Evolutionary conservation across 2,329 filamentous ascomycete genomes (phyloP).

Genomic region (Epichloe gansuensis): DNA sequence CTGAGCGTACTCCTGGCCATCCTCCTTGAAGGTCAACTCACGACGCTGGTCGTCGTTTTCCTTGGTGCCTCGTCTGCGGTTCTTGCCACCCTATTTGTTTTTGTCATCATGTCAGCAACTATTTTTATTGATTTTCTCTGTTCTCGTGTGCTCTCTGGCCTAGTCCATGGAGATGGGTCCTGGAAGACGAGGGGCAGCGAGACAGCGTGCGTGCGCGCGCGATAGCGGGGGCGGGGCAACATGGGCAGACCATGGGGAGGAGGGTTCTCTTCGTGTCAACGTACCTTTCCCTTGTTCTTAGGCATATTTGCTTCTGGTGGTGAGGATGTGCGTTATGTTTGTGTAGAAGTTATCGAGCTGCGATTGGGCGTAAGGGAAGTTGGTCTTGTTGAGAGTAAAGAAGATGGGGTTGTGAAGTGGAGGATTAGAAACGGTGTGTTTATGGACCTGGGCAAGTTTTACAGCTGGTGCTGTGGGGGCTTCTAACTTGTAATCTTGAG

Average conservation of each 20-base stretch:
- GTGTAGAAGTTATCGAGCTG: not conserved
- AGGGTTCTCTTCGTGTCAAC: constrained; percentile 11
- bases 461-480: not conserved
- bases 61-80: constrained; percentile 96
- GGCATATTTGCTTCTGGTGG: constrained; percentile 50
- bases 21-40: constrained; percentile 97
- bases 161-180: not conserved
- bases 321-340: not conserved
- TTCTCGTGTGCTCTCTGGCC: not conserved
- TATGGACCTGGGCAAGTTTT: not conserved
- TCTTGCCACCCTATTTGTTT: constrained; percentile 77
- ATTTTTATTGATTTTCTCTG: not conserved
- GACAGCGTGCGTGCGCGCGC: constrained; percentile 2
- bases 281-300: constrained; percentile 99
- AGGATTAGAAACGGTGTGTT: constrained; percentile 1
- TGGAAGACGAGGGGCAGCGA: not conserved
- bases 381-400: not conserved
- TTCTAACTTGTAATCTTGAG: not conserved
- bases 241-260: not conserved
- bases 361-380: not conserved
- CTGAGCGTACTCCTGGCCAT: constrained; percentile 59
- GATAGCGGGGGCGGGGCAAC: constrained; percentile 18
- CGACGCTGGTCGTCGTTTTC: constrained; percentile 99
- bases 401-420: constrained; percentile 2
- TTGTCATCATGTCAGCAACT: constrained; percentile 6